Conservation (phyloP, 768 basidiomycete genomes). For the Suillus subalutaceus region DNA sequence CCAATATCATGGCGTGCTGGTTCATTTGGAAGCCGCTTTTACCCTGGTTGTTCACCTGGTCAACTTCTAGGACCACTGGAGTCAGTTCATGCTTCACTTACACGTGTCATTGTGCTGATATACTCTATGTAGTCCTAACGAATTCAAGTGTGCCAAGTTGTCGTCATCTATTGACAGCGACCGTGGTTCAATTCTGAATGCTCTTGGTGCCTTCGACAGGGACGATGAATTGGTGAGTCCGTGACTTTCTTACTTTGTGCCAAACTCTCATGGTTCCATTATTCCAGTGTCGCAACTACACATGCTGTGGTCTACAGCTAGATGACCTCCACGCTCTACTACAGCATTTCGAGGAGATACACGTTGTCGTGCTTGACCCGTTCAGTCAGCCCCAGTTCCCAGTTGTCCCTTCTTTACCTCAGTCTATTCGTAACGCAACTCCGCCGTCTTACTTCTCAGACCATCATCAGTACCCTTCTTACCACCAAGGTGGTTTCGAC, state of each 20-base stretch:
- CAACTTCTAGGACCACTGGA: slow-evolving; percentile 65
- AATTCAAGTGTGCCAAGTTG: slow-evolving; percentile 49
- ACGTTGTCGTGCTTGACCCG: slow-evolving; percentile 72
- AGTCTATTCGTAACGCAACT: slow-evolving; percentile 36
- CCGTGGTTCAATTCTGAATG: slow-evolving; percentile 62
- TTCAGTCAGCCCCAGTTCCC: slow-evolving; percentile 36
- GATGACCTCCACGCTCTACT: slow-evolving; percentile 81
- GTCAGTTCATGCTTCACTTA: slow-evolving; percentile 43
- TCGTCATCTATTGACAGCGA: slow-evolving; percentile 64
- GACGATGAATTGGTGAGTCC: slow-evolving; percentile 75
- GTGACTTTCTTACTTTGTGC: background rate
- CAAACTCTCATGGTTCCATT: slow-evolving; percentile 3
- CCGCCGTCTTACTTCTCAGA: slow-evolving; percentile 28
- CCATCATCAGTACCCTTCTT: slow-evolving; percentile 25
- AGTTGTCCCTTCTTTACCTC: slow-evolving; percentile 32
- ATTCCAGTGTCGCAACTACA: slow-evolving; percentile 79
- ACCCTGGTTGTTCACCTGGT: slow-evolving; percentile 64
- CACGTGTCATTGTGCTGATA: slow-evolving; percentile 6
- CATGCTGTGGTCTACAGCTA: slow-evolving; percentile 83
- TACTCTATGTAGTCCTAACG: slow-evolving; percentile 38
- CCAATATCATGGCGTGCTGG: slow-evolving; percentile 73
- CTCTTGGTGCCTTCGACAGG: slow-evolving; percentile 64
- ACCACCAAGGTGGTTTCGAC: slow-evolving; percentile 54
- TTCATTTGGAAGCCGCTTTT: slow-evolving; percentile 66
- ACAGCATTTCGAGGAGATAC: slow-evolving; percentile 91